Evolutionary conservation across 805 yeast genomes (phyloP), one percentile per base, ranked within the genome.

Genomic region (Cyberlindnera petersonii): DNA sequence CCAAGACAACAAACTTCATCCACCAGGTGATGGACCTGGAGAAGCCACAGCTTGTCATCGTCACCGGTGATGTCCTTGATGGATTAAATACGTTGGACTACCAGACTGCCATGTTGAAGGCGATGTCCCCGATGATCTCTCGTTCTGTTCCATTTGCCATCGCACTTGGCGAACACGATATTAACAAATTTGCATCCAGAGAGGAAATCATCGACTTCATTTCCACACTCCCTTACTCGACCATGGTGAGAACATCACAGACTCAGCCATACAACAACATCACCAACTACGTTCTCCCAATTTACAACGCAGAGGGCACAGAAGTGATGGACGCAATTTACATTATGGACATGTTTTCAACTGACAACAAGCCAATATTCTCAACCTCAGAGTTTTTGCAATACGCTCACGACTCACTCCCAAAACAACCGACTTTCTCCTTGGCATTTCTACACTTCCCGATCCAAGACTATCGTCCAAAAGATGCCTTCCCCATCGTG

Each of bases 391-490:
- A 49, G 52, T 27, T 68, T 65, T 59, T 41, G 65, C 5, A 63
- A 60, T 42, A 44, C 43, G 18, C 55, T 31, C 39, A 52, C 23
- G 44, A 50, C 13, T 24, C 44, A 3, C 42, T 62, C 13, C 47
- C 54, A 27, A 44, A 46, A 16, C 50, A 52, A 19, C 50, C 61
- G 11, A 44, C 55, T 19, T 53, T 75, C 45, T 63, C 76, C 4
- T 68, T 81, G 71, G 80, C 79, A 2, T 81, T 80, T 49, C 79
- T 79, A 66, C 85, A 80, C 55, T 74, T 75, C 18, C 88, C 87
- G 1, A 55, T 80, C 20, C 77, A 78, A 1, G 86, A 81, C 50
- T 79, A 72, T 53, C 63, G 75, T 42, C 64, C 65, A 18, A 50
- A 46, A 17, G 56, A 53, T 0, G 40, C 52, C 19, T 62, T 62